Base-by-base conservation (phyloP, 495 filamentous ascomycete genomes). In the Hypoxylon perforatum region DNA sequence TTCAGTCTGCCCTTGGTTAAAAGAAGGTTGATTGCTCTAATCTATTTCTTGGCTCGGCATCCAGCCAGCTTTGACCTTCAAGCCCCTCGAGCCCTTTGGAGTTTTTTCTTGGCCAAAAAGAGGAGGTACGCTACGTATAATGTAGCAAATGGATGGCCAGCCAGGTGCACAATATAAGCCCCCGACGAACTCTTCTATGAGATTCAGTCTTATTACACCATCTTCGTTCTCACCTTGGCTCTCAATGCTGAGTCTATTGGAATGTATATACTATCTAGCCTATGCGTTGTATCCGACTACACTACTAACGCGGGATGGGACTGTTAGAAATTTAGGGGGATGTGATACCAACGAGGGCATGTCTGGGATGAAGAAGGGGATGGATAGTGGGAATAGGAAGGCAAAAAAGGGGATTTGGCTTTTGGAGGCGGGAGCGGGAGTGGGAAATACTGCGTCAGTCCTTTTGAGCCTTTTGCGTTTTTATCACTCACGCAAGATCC, bases 251-350 rank as follows among this genome's bases (percentile, higher is more conserved):
- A 57, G 45, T 21, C 6, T 58, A 18, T 65, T 64, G 38, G 46
- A 59, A 42, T 59, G 54, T 69, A 46, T 65, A 65, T 69, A 67
- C 58, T 57, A 69, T 69, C 65, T 64, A 61, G 61, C 61, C 66
- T 60, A 61, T 51, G 59, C 47, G 38, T 50, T 63, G 30, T 54
- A 58, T 35, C 41, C 59, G 65, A 55, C 65, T 49, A 57, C 57
- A 61, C 52, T 64, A 61, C 28, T 63, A 23, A 56, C 12, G 58
- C 25, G 52, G 41, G 28, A 59, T 67, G 33, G 44, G 52, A 30
- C 12, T 42, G 25, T 57, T 63, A 54, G 49, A 58, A 33, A 44
- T 42, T 57, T 45, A 62, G 41, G 67, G 65, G 46, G 14, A n/a
- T 52, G 56, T 58, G 51, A n/a, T 58, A 59, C 8, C 61, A 41